Evolutionary conservation across 768 basidiomycete genomes (phyloP).

Genomic region (Neoboletus magnificus): DNA sequence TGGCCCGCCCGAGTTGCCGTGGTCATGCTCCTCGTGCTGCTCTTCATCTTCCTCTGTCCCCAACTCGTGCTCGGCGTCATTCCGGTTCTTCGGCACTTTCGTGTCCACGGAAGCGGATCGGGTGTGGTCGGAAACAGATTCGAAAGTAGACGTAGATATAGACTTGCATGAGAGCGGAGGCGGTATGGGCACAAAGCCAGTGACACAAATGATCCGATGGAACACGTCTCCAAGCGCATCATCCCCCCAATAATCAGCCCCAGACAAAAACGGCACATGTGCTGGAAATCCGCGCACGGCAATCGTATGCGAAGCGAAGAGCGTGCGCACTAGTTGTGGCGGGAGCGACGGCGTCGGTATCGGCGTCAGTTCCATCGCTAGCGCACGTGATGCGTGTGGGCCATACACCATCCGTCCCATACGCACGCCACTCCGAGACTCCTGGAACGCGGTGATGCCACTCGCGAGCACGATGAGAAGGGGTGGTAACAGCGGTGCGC

Average conservation of each 20-base stretch:
- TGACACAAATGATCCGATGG: slow-evolving; percentile 41
- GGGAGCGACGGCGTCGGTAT: slow-evolving; percentile 33
- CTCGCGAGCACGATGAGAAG: slow-evolving; percentile 26
- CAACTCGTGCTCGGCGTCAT: background rate
- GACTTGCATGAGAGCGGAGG: slow-evolving; percentile 16
- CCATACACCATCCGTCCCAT: slow-evolving; percentile 18
- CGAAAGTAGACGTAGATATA: background rate
- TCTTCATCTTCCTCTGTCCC: background rate
- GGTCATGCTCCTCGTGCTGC: background rate
- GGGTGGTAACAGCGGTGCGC: slow-evolving; percentile 33
- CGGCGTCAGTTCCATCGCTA: background rate
- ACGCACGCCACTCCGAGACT: slow-evolving; percentile 25
- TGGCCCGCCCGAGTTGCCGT: background rate
- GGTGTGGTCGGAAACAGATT: background rate
- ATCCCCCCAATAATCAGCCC: slow-evolving; percentile 22
- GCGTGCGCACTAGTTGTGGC: slow-evolving; percentile 28
- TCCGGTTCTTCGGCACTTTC: background rate
- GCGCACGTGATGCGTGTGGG: slow-evolving; percentile 10
- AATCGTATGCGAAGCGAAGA: slow-evolving; percentile 19
- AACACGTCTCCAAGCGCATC: slow-evolving; percentile 37
- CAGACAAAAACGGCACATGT: slow-evolving; percentile 12
- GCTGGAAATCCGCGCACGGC: slow-evolving; percentile 18
- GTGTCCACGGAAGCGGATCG: background rate
- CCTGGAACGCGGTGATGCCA: slow-evolving; percentile 7
- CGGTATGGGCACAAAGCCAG: slow-evolving; percentile 39